Evolutionary conservation across 2,329 filamentous ascomycete genomes (phyloP), one percentile per base, ranked within the genome.

Genomic region (Colletotrichum shisoi): DNA sequence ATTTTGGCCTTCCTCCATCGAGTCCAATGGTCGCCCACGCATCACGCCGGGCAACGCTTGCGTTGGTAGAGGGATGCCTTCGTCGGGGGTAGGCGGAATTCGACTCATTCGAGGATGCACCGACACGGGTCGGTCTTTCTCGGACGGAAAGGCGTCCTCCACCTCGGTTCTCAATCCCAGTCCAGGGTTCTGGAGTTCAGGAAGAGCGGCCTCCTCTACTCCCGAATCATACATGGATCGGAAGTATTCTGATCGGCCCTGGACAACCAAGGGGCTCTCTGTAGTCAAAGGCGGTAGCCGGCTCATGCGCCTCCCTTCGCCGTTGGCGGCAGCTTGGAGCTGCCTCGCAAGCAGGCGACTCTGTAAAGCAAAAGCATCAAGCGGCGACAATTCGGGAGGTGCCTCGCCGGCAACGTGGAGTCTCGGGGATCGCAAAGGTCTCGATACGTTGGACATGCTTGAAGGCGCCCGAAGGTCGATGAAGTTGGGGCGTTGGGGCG

Each of bases 301-400:
- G 79, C 94, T 97, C 79, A 97, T 86, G 65, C 94, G 87, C 71
- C 89, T 88, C 57, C 92, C 93, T 69, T 87, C 86, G 74, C 87
- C 89, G 74, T 87, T 86, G 69, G 85, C 84, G 70, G 87, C 89
- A 72, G 95, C 90, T 77, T 97, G 90, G 69, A 99, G 87, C 78
- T 96, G 91, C 79, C 88, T 91, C 45, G 93, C 93, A 58, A 99
- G 85, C 72, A 96, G 81, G 65, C 94, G 90, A 73, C 94, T 96
- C 76, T 98, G 94, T 69, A 94, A 85, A 24, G 94, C 94, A 76
- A 99, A 96, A 54, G 94, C 94, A 83, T 99, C 95, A 71, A 99
- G 86, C 12, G 95, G 95, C 8, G 95, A 98, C 63, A 98, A 84
- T 59, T 95, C 91, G 5, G 95, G 95, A 21, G 95, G 94, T 1